These are phyloP conservation scores for Sporothrix sp. DNA, from an alignment of 2,329 filamentous ascomycete genomes.

Conservation along the genomic window DNA sequence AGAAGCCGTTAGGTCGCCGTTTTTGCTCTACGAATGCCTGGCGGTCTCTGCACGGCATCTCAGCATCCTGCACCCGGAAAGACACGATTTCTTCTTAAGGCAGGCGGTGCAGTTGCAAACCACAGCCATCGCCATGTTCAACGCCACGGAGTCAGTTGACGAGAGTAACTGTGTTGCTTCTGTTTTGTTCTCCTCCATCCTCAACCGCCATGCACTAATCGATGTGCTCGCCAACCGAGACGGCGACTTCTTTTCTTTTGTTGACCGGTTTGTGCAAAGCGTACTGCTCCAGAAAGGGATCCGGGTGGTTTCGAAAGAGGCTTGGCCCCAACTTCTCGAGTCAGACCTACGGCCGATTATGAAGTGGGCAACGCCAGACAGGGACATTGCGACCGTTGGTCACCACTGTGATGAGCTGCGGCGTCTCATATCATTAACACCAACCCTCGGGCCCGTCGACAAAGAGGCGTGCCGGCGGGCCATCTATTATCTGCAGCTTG, in stretches of 20 bases:
- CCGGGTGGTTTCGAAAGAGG: conserved; percentile 27
- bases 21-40: conserved; percentile 30
- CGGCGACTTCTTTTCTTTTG: conserved; percentile 30
- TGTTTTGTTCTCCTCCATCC: conserved; percentile 35
- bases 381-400: conserved; percentile 12
- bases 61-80: conserved; percentile 20
- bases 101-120: conserved; percentile 37
- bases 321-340: conserved; percentile 27
- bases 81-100: conserved; percentile 23
- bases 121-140: conserved; percentile 32
- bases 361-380: conserved; percentile 16
- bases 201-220: conserved; percentile 39
- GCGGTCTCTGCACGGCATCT: conserved; percentile 31
- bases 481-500: conserved; percentile 23
- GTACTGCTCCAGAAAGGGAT: conserved; percentile 35
- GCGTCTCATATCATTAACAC: conserved; percentile 14
- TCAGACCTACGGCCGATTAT: conserved; percentile 28
- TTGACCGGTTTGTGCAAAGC: conserved; percentile 33
- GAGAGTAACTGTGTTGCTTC: conserved; percentile 23
- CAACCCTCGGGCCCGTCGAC: conserved; percentile 15
- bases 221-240: conserved; percentile 34
- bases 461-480: conserved; percentile 19
- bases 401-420: conserved; percentile 23
- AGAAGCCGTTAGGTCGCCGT: conserved; percentile 23
- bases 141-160: conserved; percentile 20